Evolutionary conservation across 495 filamentous ascomycete species (phyloP), one percentile per base, ranked within the genome.

Genomic region (Podospora didyma): DNA sequence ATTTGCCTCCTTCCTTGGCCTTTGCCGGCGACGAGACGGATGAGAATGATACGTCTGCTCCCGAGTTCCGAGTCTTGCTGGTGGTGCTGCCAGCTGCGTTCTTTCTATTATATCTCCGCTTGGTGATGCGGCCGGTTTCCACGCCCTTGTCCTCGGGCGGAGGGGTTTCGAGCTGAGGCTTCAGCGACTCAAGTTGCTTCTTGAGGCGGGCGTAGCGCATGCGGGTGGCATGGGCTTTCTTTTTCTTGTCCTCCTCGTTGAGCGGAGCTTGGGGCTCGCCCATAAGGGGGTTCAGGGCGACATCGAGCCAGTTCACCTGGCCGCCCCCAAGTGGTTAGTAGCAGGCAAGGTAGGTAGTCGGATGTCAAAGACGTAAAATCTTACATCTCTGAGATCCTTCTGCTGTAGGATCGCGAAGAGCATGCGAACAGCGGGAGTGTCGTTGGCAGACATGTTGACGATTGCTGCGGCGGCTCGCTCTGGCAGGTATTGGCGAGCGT

Each of bases 161-260:
- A 9, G 26, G 9, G 4, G 9, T 76, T 10, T 74, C 69, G 24
- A 62, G 62, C 46, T 71, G 68, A 5, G 75, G 73, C 59, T 77
- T 71, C 26, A 65, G 57, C 39, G 72, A 73, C 11, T 77, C 55
- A 62, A 76, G 70, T 31, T 66, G 59, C n/a, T 62, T 49, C n/a
- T 56, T 75, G 73, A 90, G 89, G 41, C 88, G 83, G 20, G 83
- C 85, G 69, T 82, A 92, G 34, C 88, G 86, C 88, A 92, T 92
- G 46, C 88, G 86, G 28, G 88, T 87, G 9, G 88, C 88, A 69
- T 92, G 88, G 63, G 87, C 88, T 64, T 90, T 92, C 59, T 86
- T 87, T 55, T 90, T 89, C 52, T 80, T 75, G 45, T 86, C 75
- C 7, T 69, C 54, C n/a, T n/a, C n/a, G n/a, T n/a, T n/a, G n/a